Evolutionary conservation across 108 stramenopile genomes (phyloP).

Genomic region (Schizochytrium sp.): DNA sequence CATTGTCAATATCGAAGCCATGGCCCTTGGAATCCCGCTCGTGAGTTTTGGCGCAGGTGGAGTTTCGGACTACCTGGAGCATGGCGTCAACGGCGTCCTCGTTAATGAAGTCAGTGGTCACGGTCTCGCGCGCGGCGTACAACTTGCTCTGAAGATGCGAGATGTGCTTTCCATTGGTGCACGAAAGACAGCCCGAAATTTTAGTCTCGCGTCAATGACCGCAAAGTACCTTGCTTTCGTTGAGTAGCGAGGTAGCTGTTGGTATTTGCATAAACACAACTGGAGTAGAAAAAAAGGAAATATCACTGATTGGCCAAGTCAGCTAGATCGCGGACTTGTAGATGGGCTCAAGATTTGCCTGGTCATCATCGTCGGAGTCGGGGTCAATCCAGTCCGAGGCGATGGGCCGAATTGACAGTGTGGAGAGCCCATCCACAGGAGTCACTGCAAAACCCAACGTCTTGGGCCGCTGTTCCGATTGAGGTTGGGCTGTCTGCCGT

Average conservation of each 20-base stretch:
- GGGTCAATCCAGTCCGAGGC: background rate
- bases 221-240: background rate
- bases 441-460: background rate
- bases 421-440: background rate
- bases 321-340: background rate
- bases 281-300: background rate
- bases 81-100: background rate
- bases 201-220: background rate
- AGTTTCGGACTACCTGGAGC: conserved; percentile 26
- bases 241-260: background rate
- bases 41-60: conserved; percentile 51
- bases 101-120: background rate
- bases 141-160: background rate
- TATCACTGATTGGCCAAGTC: background rate
- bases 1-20: conserved; percentile 45
- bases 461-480: background rate
- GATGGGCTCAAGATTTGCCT: background rate
- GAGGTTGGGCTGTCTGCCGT: too few relatives aligned
- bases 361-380: background rate
- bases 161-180: background rate
- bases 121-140: background rate
- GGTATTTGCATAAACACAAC: background rate
- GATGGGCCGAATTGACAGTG: background rate
- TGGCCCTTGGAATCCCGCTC: conserved; percentile 35
- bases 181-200: background rate